Base-by-base conservation (phyloP, 2,329 filamentous ascomycete species). In the Cercospora nicotianae region DNA sequence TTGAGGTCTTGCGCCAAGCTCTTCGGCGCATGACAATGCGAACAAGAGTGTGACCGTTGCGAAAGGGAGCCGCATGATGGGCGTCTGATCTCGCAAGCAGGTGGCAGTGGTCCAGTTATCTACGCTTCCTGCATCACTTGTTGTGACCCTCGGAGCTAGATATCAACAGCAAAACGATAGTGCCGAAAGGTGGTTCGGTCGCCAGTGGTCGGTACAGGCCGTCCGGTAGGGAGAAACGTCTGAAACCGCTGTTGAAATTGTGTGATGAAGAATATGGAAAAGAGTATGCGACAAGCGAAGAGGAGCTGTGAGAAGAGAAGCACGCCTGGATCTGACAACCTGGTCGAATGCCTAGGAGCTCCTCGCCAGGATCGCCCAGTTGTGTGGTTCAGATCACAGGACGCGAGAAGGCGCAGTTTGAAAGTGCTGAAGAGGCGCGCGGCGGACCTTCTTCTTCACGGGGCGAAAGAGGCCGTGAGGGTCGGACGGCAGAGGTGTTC, bases 21-120 rank as follows among this genome's bases (percentile, higher is more conserved):
- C 63, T 36, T 65, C 63, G 9, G 67, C 67, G 53, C 63, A 63
- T 36, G 59, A 63, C 5, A 68, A 64, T 36, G 63, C 60, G 48
- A 48, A 64, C 10, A 66, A 33, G 26, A 68, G 28, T 12, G 45
- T 63, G 51, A 64, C 16, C 20, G 58, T 26, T 5, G 55, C 42
- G 39, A 55, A 30, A 30, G 33, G 60, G 33, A 68, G 36, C 33
- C 63, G 67, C 67, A 68, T 68, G 28, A 20, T 66, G 12, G n/a
- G 18, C 31, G 48, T 48, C 10, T 9, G 51, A 33, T n/a, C 31
- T 36, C 23, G 18, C 48, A 31, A 45, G 33, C 28, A 60, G 31
- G 39, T 53, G 59, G 55, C 28, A 33, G 33, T 39, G 39, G 20
- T 28, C 31, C 60, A 31, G 60, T 20, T 68, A 64, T 20, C 28